A percentile compares a stretch with the other conserved stretches of the same genome.
phyloP scores from a whole-genome alignment of 2,329 filamentous ascomycete species.

The Ceratocystis ficicola region DNA sequence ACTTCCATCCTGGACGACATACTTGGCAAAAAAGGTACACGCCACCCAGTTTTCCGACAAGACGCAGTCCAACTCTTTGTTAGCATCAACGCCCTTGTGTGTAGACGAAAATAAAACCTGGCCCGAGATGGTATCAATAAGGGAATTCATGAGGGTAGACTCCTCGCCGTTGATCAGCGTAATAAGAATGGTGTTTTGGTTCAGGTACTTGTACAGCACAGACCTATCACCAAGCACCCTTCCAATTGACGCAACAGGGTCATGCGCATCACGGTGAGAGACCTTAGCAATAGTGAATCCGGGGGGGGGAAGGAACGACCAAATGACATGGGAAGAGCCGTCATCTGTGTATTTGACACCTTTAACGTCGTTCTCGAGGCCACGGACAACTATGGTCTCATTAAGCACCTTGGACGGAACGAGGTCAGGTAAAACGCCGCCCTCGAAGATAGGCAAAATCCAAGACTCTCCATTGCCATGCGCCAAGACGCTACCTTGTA shows the following conservation, averaged over 20 bases:
- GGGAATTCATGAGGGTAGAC: slow-evolving; percentile 55
- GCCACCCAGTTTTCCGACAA: slow-evolving; percentile 93
- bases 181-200: slow-evolving; percentile 70
- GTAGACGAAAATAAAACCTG: slow-evolving; percentile 59
- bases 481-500: slow-evolving; percentile 38
- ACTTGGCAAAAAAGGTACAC: slow-evolving; percentile 63
- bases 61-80: slow-evolving; percentile 60
- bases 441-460: slow-evolving; percentile 41
- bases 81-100: slow-evolving; percentile 61
- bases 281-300: slow-evolving; percentile 58
- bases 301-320: slow-evolving; percentile 58
- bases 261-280: slow-evolving; percentile 57
- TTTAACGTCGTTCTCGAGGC: slow-evolving; percentile 38
- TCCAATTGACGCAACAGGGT: slow-evolving; percentile 88
- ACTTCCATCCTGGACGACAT: slow-evolving; percentile 42
- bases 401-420: slow-evolving; percentile 37
- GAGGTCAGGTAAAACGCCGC: slow-evolving; percentile 39
- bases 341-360: slow-evolving; percentile 42
- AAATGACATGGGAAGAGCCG: slow-evolving; percentile 39
- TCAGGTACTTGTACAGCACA: slow-evolving; percentile 97
- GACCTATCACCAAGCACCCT: slow-evolving; percentile 81
- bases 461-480: slow-evolving; percentile 41
- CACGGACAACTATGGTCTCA: slow-evolving; percentile 44
- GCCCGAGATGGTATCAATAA: slow-evolving; percentile 79
- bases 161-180: slow-evolving; percentile 51